Evolutionary conservation across 129 eudicot genomes (phyloP), one percentile per base, ranked within the genome.

Genomic region (Centella asiatica): DNA sequence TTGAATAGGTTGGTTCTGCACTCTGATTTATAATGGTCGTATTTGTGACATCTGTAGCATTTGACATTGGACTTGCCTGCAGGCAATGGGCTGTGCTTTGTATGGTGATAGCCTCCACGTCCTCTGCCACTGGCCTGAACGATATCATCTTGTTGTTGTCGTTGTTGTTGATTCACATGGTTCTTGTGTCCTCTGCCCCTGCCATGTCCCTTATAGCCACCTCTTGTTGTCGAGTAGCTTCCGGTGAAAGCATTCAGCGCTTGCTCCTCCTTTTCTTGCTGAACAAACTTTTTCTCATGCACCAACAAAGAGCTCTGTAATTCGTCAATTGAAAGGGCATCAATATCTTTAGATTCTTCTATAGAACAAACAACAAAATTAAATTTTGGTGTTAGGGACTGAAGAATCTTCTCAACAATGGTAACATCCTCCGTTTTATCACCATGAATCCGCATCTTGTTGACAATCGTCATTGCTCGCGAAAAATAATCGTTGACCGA

Each of bases 1-100:
- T 26, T 42, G 8, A 22, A 14, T 28, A 62, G 4, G n/a, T 44
- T 62, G 15, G 33, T 42, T 13, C 13, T 37, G 5, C 68, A 46
- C 25, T 64, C 44, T 0, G 57, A 46, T 25, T 44, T 2, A 37
- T 46, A 64, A 28, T 62, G 55, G 9, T 40, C 67, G 27, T 62
- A n/a, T n/a, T n/a, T n/a, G n/a, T n/a, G n/a, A n/a, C n/a, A 62
- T n/a, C 26, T 22, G 39, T 62, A 48, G 26, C 71, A 52, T 11
- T 23, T 9, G 9, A 34, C 39, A 34, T 34, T 46, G 45, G 56
- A 64, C 58, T 47, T 60, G n/a, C n/a, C n/a, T n/a, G n/a, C n/a
- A n/a, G 49, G 39, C 51, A 36, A 7, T 33, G 14, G 2, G 22
- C 28, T 65, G 27, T 31, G 20, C 8, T 11, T 8, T 4, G 58